Evolutionary conservation across 495 filamentous ascomycete species (phyloP).

Genomic region (Physcia stellaris): DNA sequence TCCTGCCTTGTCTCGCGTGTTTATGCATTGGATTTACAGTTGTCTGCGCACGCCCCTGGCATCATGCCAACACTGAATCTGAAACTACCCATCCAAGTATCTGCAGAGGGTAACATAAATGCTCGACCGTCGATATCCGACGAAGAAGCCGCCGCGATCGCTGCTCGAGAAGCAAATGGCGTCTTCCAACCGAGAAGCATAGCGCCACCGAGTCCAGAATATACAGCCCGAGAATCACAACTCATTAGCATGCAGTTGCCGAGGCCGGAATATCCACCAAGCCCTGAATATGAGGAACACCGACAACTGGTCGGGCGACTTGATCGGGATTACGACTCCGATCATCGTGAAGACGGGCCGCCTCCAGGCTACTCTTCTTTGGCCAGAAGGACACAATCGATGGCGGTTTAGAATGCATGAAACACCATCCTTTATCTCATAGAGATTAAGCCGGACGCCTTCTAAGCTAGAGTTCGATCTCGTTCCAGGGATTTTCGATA

Average conservation of each 20-base stretch:
- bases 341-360: no score
- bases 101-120: constrained; percentile 15
- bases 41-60: constrained; percentile 45
- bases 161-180: constrained; percentile 11
- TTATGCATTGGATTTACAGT: constrained; percentile 58
- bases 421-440: no score
- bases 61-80: constrained; percentile 44
- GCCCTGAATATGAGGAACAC: neutral
- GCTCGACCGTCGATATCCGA: constrained; percentile 7
- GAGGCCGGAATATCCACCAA: constrained; percentile 5
- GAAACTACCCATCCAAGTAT: constrained; percentile 67
- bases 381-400: no score
- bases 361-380: no score
- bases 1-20: constrained; percentile 68
- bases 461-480: no score
- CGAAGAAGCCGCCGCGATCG: constrained; percentile 12
- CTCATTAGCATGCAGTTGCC: constrained; percentile 7
- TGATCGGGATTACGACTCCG: no score
- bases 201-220: constrained; percentile 4
- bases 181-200: constrained; percentile 7
- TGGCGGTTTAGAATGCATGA: no score
- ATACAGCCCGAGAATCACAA: neutral
- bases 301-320: neutral
- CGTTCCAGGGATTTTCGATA: no score
- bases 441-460: no score